Percentiles rank a stretch among this genome's conserved stretches.
These are phyloP conservation scores for Piromyces finnis DNA, from an alignment of 192 early-diverging fungal species.

Conservation along the genomic window DNA sequence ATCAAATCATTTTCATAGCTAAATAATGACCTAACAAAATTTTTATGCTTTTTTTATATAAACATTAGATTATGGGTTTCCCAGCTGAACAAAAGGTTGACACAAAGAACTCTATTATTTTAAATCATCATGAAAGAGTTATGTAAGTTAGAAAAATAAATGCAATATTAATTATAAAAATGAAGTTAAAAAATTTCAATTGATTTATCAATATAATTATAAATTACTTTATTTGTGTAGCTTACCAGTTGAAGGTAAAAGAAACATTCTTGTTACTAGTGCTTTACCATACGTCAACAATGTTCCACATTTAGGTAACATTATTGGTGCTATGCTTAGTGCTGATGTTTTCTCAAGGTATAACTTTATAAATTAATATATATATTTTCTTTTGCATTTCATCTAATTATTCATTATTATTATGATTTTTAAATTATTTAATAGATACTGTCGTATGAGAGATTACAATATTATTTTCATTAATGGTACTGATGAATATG, in stretches of 20 bases:
- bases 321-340: constrained; percentile 93
- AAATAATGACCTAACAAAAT: too few species aligned
- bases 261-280: constrained; percentile 87
- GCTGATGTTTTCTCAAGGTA: constrained; percentile 90
- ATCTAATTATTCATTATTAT: too few species aligned
- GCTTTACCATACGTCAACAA: constrained; percentile 99
- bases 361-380: neutral
- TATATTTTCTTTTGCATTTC: too few species aligned
- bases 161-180: too few species aligned
- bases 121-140: neutral
- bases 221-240: neutral
- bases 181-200: too few species aligned
- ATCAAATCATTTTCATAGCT: too few species aligned
- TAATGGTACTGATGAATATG: constrained; percentile 98
- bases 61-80: neutral
- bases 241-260: constrained; percentile 41
- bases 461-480: constrained; percentile 81
- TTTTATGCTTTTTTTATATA: too few species aligned
- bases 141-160: neutral
- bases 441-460: constrained; percentile 69
- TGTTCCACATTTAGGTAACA: constrained; percentile 96
- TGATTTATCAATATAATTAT: too few species aligned
- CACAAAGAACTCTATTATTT: neutral
- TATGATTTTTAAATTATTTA: neutral
- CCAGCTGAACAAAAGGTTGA: neutral